These are phyloP conservation scores for Ilex asprella DNA, from an alignment of 257 asterid species.

Conservation along the genomic window DNA sequence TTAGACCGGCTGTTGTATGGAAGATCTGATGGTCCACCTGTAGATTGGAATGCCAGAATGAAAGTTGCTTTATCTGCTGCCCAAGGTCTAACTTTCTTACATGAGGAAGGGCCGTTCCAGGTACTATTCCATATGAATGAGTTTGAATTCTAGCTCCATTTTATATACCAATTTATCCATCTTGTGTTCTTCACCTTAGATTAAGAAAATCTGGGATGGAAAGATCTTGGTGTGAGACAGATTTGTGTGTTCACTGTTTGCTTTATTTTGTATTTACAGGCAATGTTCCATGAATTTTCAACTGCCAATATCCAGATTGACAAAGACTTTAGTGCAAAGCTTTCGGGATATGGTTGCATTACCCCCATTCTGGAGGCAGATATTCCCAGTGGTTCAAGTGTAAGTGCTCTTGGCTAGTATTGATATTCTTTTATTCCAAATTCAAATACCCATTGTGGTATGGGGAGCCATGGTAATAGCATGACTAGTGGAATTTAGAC, in stretches of 20 bases:
- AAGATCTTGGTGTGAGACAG: too few relatives aligned
- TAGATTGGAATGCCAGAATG: conserved; percentile 92
- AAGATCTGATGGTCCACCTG: conserved; percentile 88
- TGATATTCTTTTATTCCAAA: too few relatives aligned
- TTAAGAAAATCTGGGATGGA: too few relatives aligned
- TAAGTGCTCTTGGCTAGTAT: conserved; percentile 21
- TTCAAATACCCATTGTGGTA: too few relatives aligned
- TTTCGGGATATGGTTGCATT: conserved; percentile 95
- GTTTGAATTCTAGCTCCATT: too few relatives aligned
- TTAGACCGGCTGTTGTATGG: conserved; percentile 80
- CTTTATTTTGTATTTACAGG: conserved; percentile 36
- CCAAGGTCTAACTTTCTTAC: conserved; percentile 88
- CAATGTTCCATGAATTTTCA: conserved; percentile 93
- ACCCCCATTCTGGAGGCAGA: conserved; percentile 73
- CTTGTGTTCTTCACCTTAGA: too few relatives aligned
- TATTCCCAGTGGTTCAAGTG: conserved; percentile 53
- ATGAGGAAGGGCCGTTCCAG: conserved; percentile 99
- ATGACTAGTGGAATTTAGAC: too few relatives aligned
- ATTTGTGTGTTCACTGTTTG: too few relatives aligned
- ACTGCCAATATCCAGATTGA: conserved; percentile 84
- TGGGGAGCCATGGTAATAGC: too few relatives aligned
- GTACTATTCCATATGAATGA: conserved; percentile 17
- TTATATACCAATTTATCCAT: too few relatives aligned
- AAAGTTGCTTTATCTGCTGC: conserved; percentile 89
- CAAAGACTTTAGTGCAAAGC: conserved; percentile 89